Conservation (phyloP, 2,329 filamentous ascomycete genomes). For the Claviceps maximensis region DNA sequence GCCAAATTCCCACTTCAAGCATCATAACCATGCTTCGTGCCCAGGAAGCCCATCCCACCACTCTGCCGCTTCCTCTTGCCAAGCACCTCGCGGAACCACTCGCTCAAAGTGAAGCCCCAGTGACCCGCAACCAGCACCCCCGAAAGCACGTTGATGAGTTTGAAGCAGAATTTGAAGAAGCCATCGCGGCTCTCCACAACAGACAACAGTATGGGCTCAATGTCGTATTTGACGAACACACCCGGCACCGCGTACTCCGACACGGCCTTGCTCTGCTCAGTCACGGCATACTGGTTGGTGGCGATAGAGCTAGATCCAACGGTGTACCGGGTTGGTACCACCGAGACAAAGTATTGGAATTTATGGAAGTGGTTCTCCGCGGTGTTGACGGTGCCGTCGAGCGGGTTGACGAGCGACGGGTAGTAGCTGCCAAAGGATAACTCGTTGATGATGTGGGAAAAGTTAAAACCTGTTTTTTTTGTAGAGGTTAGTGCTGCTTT, state of each 20-base stretch:
- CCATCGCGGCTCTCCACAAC: slow-evolving; percentile 71
- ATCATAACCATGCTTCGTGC: slow-evolving; percentile 28
- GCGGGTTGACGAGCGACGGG: slow-evolving; percentile 81
- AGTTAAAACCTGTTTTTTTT: slow-evolving; percentile 67
- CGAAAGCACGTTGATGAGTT: slow-evolving; percentile 79
- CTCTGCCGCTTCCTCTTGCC: slow-evolving; percentile 33
- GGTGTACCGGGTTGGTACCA: slow-evolving; percentile 90
- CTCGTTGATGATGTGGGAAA: slow-evolving; percentile 91
- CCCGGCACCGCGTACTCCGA: slow-evolving; percentile 64
- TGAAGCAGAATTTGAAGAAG: slow-evolving; percentile 61
- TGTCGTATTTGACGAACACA: slow-evolving; percentile 97
- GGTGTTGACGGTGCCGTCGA: slow-evolving; percentile 75
- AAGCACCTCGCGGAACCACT: slow-evolving; percentile 52
- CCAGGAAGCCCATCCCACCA: slow-evolving; percentile 36
- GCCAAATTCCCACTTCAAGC: background rate
- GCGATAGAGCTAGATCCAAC: slow-evolving; percentile 54
- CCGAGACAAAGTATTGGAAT: slow-evolving; percentile 93
- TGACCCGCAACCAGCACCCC: slow-evolving; percentile 88
- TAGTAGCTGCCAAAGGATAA: slow-evolving; percentile 97
- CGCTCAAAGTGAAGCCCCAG: slow-evolving; percentile 77
- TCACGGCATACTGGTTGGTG: slow-evolving; percentile 97
- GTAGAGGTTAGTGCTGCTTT: background rate
- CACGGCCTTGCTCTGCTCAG: slow-evolving; percentile 65
- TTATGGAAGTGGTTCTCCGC: slow-evolving; percentile 77
- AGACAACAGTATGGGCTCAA: slow-evolving; percentile 82